A percentile compares a stretch with the other conserved stretches of the same genome.
These are phyloP conservation scores for Talaromyces sp. DNA, from an alignment of 2,329 filamentous ascomycete genomes.

Conservation along the genomic window DNA sequence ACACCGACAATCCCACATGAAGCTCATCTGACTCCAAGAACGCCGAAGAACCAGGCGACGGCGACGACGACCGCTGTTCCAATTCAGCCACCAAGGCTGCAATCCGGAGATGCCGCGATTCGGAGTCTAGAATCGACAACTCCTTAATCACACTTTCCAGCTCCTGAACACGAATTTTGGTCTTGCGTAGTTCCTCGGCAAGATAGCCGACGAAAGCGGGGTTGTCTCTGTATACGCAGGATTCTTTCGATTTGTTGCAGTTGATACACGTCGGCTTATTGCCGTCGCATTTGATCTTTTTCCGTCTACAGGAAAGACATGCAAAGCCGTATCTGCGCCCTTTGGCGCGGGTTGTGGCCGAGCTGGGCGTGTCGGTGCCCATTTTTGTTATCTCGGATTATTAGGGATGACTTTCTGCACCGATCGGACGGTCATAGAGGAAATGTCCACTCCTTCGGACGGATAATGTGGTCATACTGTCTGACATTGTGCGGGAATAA, in stretches of 20 bases:
- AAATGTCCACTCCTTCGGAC: neutral
- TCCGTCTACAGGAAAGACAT: constrained; percentile 20
- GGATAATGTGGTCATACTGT: neutral
- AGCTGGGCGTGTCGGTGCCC: neutral
- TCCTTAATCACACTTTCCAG: constrained; percentile 11
- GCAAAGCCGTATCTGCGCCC: constrained; percentile 18
- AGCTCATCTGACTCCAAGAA: constrained; percentile 9
- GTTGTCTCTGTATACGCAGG: constrained; percentile 16
- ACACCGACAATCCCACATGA: constrained; percentile 6
- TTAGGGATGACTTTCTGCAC: too few species aligned
- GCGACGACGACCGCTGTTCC: neutral
- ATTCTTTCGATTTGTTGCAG: constrained; percentile 17
- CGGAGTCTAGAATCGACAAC: constrained; percentile 14
- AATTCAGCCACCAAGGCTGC: constrained; percentile 6
- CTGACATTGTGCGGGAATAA: neutral
- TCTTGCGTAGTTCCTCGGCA: constrained; percentile 11
- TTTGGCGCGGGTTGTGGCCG: neutral
- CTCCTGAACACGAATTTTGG: constrained; percentile 12
- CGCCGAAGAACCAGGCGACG: constrained; percentile 4
- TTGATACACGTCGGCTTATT: constrained; percentile 21
- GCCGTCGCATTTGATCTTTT: constrained; percentile 24
- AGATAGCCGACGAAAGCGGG: constrained; percentile 10
- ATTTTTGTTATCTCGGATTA: neutral
- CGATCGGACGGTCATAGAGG: neutral
- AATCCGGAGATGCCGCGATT: constrained; percentile 9